Conservation (phyloP, 2,329 filamentous ascomycete species). For the Arthrobotrys iridis region DNA sequence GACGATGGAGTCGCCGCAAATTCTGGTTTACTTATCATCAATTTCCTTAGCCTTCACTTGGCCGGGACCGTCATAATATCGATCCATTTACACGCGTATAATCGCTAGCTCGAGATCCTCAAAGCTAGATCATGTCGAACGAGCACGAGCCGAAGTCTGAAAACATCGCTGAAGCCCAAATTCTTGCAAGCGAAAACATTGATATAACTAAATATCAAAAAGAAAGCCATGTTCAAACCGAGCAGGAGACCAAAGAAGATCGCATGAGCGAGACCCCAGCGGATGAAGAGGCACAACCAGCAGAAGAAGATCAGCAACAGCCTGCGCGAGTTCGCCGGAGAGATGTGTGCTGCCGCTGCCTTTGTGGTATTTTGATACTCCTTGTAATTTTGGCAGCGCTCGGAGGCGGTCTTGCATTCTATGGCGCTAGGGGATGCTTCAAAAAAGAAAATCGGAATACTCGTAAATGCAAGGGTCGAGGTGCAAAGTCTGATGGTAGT, state of each 20-base stretch:
- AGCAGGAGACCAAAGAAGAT: conserved; percentile 4
- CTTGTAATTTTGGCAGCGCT: neutral
- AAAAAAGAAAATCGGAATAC: conserved; percentile 14
- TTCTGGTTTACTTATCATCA: neutral
- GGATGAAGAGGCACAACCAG: neutral
- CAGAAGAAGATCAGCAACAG: too few species aligned
- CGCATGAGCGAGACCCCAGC: neutral
- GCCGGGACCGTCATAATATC: neutral
- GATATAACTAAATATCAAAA: neutral
- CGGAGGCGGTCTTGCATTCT: neutral
- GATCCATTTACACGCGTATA: neutral
- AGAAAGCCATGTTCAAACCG: neutral
- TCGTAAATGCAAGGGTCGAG: neutral
- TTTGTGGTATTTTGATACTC: neutral
- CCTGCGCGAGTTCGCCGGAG: neutral
- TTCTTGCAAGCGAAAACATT: neutral
- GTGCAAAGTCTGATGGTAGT: neutral
- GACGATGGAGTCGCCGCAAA: neutral
- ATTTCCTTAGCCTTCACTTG: neutral
- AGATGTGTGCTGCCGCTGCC: neutral
- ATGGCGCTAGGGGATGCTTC: conserved; percentile 27
- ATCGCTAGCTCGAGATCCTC: neutral
- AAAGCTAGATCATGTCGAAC: neutral
- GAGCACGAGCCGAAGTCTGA: neutral
- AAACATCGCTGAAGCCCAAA: neutral